Evolutionary conservation across 176 grass and related monocot genomes (phyloP), one percentile per base, ranked within the genome.

Genomic region (Triticum monococcum): DNA sequence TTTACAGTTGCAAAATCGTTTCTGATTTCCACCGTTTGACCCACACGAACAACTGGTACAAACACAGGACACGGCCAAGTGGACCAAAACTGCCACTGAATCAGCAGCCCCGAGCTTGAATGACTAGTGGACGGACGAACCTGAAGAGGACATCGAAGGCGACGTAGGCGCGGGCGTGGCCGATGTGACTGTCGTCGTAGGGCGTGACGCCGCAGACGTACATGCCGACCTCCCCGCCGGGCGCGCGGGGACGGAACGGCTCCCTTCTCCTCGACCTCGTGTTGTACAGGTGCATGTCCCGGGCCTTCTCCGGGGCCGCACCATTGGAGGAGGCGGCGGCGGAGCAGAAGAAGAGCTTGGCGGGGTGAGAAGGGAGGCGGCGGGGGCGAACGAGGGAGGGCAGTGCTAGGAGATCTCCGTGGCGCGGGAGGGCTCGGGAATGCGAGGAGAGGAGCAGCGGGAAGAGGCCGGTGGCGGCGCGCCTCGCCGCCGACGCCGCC

Each of bases 171-270:
- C 95, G 87, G 26, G 95, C 95, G 80, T 98, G 95, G 24, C 95
- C 95, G 82, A 98, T 92, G 83, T 98, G 95, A 81, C 95, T 95
- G 93, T 93, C 84, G 85, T 98, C 95, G 78, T 98, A 98, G 24
- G 93, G 81, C 60, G 95, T 98, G 78, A 98, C 89, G n/a, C 95
- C 95, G 71, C 95, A 98, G 20, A 98, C 95, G 87, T 98, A 98
- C 95, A 98, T 98, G 62, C 95, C 91, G 46, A 94, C 93, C 81
- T 87, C 88, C 20, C 93, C 88, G 35, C 72, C 80, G 17, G 89
- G 86, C 31, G 73, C 86, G 61, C 90, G 88, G 1, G 96, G 84
- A 28, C 68, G 81, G 37, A 98, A 98, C 33, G 30, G 88, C 81
- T 92, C 91, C 90, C 92, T 98, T 79, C 37, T 74, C 76, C 81